These are phyloP conservation scores for Psilocybe azurescens DNA, from an alignment of 768 basidiomycete genomes.

Conservation along the genomic window DNA sequence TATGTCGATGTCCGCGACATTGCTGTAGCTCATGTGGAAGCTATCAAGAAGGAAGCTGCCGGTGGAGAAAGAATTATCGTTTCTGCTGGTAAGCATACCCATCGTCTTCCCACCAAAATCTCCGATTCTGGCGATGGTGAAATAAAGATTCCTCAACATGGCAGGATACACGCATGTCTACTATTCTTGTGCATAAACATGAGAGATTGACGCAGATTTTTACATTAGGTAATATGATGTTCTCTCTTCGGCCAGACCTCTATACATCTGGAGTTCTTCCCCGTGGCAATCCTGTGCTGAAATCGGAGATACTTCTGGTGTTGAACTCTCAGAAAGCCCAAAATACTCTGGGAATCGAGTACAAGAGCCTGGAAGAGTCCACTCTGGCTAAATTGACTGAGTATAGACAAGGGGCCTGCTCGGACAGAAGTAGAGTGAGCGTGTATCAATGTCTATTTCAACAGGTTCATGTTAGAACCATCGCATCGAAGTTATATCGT, in stretches of 20 bases:
- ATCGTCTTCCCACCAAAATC: no score
- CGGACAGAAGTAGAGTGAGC: neutral
- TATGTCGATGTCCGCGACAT: slow-evolving; percentile 64
- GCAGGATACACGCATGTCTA: slow-evolving; percentile 7
- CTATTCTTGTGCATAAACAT: neutral
- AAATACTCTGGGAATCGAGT: slow-evolving; percentile 13
- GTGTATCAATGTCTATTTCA: no score
- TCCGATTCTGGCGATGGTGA: no score
- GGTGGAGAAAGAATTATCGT: slow-evolving; percentile 64
- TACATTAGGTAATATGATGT: slow-evolving; percentile 10
- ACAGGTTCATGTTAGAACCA: no score
- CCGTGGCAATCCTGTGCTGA: slow-evolving; percentile 13
- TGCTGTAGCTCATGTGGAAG: slow-evolving; percentile 58
- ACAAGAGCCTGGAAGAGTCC: slow-evolving; percentile 5
- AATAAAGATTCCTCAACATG: neutral
- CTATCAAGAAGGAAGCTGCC: slow-evolving; percentile 57
- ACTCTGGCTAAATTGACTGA: neutral
- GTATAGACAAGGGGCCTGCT: neutral
- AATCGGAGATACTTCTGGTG: neutral
- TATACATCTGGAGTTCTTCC: slow-evolving; percentile 16
- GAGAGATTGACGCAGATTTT: no score
- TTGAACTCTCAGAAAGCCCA: slow-evolving; percentile 14
- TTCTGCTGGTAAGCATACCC: slow-evolving; percentile 31
- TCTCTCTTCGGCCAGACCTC: slow-evolving; percentile 3
- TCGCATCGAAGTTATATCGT: no score